A percentile compares a stretch with the other conserved stretches of the same genome.
Evolutionary conservation across 148 eudicot genomes (phyloP).

Genomic region (Camellia lanceoleosa): DNA sequence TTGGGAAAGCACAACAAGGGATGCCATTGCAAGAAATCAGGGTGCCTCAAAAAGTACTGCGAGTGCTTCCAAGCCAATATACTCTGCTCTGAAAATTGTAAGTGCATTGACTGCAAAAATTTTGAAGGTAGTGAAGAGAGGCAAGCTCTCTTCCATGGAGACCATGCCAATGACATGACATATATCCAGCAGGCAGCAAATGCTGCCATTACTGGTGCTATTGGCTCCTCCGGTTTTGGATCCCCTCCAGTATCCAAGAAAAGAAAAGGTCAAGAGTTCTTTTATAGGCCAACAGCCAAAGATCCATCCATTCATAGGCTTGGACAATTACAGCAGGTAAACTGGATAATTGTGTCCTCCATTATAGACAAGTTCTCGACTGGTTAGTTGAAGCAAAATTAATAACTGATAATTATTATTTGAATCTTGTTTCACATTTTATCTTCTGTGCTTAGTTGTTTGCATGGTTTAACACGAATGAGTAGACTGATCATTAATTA

Average conservation of each 20-base stretch:
- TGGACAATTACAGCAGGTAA: slow-evolving; percentile 66
- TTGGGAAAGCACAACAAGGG: slow-evolving; percentile 86
- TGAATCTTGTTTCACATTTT: slow-evolving; percentile 2
- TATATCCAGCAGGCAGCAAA: slow-evolving; percentile 86
- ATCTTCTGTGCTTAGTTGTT: slow-evolving; percentile 13
- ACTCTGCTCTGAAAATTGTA: slow-evolving; percentile 90
- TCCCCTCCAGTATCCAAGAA: slow-evolving; percentile 70
- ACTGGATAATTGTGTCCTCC: neutral
- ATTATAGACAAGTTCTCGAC: neutral
- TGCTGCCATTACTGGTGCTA: slow-evolving; percentile 94
- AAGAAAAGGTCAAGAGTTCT: slow-evolving; percentile 72
- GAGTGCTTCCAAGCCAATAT: slow-evolving; percentile 96
- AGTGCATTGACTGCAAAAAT: slow-evolving; percentile 92
- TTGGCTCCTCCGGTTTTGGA: slow-evolving; percentile 86
- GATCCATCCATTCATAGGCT: slow-evolving; percentile 53
- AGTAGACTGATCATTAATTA: neutral
- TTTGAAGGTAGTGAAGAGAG: slow-evolving; percentile 96
- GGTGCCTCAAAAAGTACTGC: slow-evolving; percentile 90
- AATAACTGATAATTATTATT: neutral
- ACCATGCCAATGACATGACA: slow-evolving; percentile 67
- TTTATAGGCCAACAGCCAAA: slow-evolving; percentile 50
- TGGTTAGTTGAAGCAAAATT: neutral
- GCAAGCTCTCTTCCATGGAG: slow-evolving; percentile 89
- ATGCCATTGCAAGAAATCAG: slow-evolving; percentile 97
- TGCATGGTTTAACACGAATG: neutral